Conservation (phyloP, 1,284 basidiomycete species). For the Ceratobasidium sp. region DNA sequence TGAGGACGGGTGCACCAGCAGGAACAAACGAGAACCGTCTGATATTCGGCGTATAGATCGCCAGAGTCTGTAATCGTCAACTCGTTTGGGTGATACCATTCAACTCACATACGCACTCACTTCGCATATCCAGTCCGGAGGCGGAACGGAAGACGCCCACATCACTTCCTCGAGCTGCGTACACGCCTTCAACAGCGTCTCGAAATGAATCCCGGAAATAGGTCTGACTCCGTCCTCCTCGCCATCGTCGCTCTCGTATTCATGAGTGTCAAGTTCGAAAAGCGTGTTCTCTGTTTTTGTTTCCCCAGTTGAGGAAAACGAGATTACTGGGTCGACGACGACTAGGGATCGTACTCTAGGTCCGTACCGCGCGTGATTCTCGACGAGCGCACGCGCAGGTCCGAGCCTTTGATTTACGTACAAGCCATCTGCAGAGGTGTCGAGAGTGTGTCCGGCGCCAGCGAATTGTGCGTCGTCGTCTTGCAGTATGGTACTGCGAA, state of each 20-base stretch:
- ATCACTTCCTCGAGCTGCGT: conserved; percentile 48
- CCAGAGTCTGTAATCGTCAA: conserved; percentile 45
- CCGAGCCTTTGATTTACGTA: neutral
- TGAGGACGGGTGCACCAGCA: conserved; percentile 31
- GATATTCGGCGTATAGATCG: conserved; percentile 46
- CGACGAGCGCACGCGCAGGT: neutral
- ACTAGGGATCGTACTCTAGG: neutral
- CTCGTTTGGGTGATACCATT: too few species aligned
- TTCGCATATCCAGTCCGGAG: conserved; percentile 54
- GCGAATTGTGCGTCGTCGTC: conserved; percentile 10
- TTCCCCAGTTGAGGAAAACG: neutral
- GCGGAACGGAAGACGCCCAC: conserved; percentile 50
- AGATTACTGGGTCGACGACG: neutral
- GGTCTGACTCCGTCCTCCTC: conserved; percentile 42
- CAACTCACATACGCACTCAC: too few species aligned
- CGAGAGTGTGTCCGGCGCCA: neutral
- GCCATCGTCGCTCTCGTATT: neutral
- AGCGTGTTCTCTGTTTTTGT: conserved; percentile 13
- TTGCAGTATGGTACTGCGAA: conserved; percentile 36
- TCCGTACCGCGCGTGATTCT: conserved; percentile 11
- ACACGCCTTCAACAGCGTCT: conserved; percentile 47
- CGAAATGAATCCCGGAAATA: conserved; percentile 45
- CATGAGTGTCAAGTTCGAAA: conserved; percentile 8
- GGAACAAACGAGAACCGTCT: conserved; percentile 45
- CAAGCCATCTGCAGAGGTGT: neutral